Conservation (phyloP, 2,329 filamentous ascomycete species). For the Colletotrichum sp. region DNA sequence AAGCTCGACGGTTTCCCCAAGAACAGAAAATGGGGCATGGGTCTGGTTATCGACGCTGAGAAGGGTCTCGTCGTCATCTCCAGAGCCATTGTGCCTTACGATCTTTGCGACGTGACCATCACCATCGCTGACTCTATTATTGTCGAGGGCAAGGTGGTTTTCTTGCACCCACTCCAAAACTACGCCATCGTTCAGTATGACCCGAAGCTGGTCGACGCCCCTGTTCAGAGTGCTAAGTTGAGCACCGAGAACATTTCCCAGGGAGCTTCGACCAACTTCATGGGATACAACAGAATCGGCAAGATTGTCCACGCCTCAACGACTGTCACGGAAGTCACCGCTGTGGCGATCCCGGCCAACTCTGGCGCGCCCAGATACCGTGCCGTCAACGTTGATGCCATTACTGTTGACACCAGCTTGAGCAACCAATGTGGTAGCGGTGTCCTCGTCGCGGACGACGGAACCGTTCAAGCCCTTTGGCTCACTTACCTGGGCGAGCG, state of each 20-base stretch:
- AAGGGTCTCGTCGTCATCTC: constrained; percentile 96
- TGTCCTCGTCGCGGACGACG: constrained; percentile 87
- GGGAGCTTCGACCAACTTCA: constrained; percentile 92
- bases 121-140: constrained; percentile 97
- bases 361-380: constrained; percentile 90
- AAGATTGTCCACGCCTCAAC: constrained; percentile 93
- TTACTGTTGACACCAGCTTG: constrained; percentile 93
- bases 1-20: constrained; percentile 98
- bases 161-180: constrained; percentile 95
- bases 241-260: constrained; percentile 85
- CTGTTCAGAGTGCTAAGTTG: constrained; percentile 86
- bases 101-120: constrained; percentile 94
- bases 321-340: constrained; percentile 95
- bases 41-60: constrained; percentile 94
- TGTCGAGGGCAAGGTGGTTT: constrained; percentile 91
- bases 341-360: constrained; percentile 94
- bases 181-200: constrained; percentile 97
- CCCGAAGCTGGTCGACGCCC: constrained; percentile 88
- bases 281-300: constrained; percentile 97
- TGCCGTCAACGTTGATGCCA: constrained; percentile 94
- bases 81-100: constrained; percentile 91
- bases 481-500: constrained; percentile 95
- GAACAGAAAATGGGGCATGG: constrained; percentile 92
- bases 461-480: constrained; percentile 94
- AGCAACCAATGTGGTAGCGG: constrained; percentile 93